A percentile compares a stretch with the other conserved stretches of the same genome.
Conservation (phyloP, 805 yeast genomes). For the Saturnispora mendoncae region DNA sequence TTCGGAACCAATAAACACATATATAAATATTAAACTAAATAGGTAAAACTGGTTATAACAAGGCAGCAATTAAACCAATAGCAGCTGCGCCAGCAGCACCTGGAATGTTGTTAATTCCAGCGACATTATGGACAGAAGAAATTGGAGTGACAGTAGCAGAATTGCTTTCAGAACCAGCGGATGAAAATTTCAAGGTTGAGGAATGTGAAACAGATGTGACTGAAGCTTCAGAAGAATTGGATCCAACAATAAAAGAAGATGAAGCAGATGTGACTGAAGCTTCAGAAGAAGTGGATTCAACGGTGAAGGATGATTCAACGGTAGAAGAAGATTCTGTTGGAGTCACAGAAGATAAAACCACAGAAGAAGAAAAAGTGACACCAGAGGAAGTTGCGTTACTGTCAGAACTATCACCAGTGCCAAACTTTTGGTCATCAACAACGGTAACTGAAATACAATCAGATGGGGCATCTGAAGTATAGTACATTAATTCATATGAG, state of each 20-base stretch:
- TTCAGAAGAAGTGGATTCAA: background rate
- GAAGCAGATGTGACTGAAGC: background rate
- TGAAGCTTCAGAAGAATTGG: background rate
- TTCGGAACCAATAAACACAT: no score
- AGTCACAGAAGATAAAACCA: background rate
- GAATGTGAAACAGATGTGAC: background rate
- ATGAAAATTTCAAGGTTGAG: background rate
- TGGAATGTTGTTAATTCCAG: slow-evolving; percentile 8
- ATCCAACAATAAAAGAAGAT: background rate
- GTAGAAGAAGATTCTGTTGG: background rate
- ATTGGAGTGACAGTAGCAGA: slow-evolving; percentile 1
- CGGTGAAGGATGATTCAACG: background rate
- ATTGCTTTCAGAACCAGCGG: background rate
- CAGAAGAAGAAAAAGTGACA: slow-evolving; percentile 1
- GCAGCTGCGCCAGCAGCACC: slow-evolving; percentile 12
- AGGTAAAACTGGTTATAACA: background rate
- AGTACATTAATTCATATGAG: slow-evolving; percentile 26
- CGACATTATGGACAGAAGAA: slow-evolving; percentile 4
- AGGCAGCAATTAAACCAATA: slow-evolving; percentile 10
- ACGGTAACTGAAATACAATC: slow-evolving; percentile 14
- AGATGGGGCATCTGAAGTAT: slow-evolving; percentile 20
- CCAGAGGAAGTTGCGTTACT: background rate
- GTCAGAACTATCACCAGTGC: background rate
- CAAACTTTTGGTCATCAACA: background rate
- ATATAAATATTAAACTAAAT: background rate